A percentile compares a stretch with the other conserved stretches of the same genome.
phyloP scores from a whole-genome alignment of 805 yeast species.

The Tetrapisispora namnaoensis region DNA sequence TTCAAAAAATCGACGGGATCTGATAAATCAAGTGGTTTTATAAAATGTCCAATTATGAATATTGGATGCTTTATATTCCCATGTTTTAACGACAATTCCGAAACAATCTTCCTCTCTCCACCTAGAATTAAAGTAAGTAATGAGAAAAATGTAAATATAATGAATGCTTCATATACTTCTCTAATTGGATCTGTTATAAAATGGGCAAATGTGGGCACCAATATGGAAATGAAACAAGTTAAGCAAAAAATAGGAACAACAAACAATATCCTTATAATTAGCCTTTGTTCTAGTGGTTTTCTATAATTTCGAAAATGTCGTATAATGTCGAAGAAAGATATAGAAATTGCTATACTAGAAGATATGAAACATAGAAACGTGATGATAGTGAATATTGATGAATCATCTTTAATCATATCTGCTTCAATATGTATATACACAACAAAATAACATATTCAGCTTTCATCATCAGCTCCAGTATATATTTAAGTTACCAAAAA shows the following conservation, averaged over 20 bases:
- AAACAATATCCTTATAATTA: slow-evolving; percentile 70
- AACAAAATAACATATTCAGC: too few relatives aligned
- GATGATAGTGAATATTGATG: slow-evolving; percentile 18
- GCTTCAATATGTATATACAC: not conserved
- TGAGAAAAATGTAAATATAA: slow-evolving; percentile 85
- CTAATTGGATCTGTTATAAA: slow-evolving; percentile 57
- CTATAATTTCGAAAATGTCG: slow-evolving; percentile 64
- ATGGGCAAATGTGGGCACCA: slow-evolving; percentile 36
- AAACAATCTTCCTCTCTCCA: slow-evolving; percentile 75
- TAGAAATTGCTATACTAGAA: slow-evolving; percentile 27
- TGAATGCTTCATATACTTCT: slow-evolving; percentile 93
- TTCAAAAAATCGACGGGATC: slow-evolving; percentile 72
- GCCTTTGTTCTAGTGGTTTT: slow-evolving; percentile 79
- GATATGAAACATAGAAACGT: slow-evolving; percentile 16
- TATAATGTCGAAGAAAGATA: slow-evolving; percentile 38
- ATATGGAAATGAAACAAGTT: slow-evolving; percentile 52
- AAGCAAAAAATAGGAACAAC: slow-evolving; percentile 75
- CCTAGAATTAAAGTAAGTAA: slow-evolving; percentile 76
- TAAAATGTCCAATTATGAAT: slow-evolving; percentile 36
- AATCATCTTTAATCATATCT: not conserved
- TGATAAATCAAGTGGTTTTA: slow-evolving; percentile 63
- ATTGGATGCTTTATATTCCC: slow-evolving; percentile 59
- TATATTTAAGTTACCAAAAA: too few relatives aligned
- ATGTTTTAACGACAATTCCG: slow-evolving; percentile 60
- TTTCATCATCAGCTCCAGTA: not conserved